Base-by-base conservation (phyloP, 116 monocot species). In the Iris pallida region DNA sequence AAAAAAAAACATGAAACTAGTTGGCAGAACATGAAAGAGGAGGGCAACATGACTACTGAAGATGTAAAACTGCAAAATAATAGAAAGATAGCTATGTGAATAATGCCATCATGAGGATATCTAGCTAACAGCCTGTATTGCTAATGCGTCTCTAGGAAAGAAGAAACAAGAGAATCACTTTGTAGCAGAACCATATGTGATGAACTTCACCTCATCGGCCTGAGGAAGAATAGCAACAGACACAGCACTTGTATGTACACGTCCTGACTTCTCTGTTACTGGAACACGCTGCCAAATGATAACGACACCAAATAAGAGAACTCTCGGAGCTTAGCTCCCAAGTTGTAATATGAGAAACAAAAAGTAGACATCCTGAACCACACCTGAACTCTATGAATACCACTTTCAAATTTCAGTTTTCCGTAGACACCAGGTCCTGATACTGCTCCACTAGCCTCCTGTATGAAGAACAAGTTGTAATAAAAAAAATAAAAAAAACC, bases 351-450 rank as follows among this genome's bases (percentile, higher is more conserved):
- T 61, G 13, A 61, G 30, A 40, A 52, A 14, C 16, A 68, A 54
- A 42, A 8, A 2, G 2, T 6, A 43, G 53, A 18, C 5, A 42
- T 19, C 41, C 9, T 70, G 58, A n/a, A 16, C 7, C 53, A 10
- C 46, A 99, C 99, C 90, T 99, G 99, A 68, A 99, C 99, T 81
- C 99, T 82, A 66, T 99, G 99, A 84, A 93, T 81, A 49, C 99
- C 99, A 75, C 90, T 99, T 78, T 99, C 99, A 86, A 88, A 99
- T 71, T 99, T 99, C n/a, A 99, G 88, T 67, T 57, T 83, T 42
- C 93, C 99, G 69, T 82, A 99, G 51, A 75, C 93, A 63, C 90
- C 90, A 68, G 72, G 30, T 54, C 99, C 99, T 61, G 86, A 93
- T 65, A 99, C 90, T 69, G 99, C 47, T 75, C 84, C 93, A 84